phyloP scores from a whole-genome alignment of 2,329 filamentous ascomycete species.

The Coniella lustricola region DNA sequence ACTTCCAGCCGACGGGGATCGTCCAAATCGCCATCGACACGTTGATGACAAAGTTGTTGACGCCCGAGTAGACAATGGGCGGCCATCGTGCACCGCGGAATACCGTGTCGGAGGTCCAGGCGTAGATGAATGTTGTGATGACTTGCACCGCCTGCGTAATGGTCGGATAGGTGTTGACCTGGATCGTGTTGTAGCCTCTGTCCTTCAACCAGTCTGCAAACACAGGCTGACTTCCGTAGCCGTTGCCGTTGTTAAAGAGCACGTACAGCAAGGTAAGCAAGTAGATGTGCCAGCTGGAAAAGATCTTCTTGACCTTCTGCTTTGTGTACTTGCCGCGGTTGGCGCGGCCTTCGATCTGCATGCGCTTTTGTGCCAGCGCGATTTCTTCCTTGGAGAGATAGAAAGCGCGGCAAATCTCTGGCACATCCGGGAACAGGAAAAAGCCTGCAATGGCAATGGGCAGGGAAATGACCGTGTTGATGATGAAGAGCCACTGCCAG shows the following conservation, averaged over 20 bases:
- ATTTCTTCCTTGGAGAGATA: slow-evolving; percentile 32
- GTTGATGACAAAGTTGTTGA: slow-evolving; percentile 34
- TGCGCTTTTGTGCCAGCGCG: slow-evolving; percentile 31
- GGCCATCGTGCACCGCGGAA: slow-evolving; percentile 57
- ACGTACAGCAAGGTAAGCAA: slow-evolving; percentile 51
- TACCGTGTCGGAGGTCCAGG: slow-evolving; percentile 58
- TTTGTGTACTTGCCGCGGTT: slow-evolving; percentile 32
- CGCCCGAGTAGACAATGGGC: slow-evolving; percentile 50
- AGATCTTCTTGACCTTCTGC: slow-evolving; percentile 52
- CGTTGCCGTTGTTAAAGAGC: slow-evolving; percentile 55
- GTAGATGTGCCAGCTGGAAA: slow-evolving; percentile 60
- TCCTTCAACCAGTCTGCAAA: slow-evolving; percentile 45
- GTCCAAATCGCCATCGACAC: slow-evolving; percentile 35
- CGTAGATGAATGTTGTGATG: slow-evolving; percentile 54
- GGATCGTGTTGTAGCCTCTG: slow-evolving; percentile 32
- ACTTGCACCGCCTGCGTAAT: slow-evolving; percentile 48
- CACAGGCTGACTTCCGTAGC: slow-evolving; percentile 41
- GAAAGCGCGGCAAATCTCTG: slow-evolving; percentile 32
- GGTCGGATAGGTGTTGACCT: slow-evolving; percentile 51
- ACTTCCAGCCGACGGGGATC: slow-evolving; percentile 49
- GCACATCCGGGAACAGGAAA: slow-evolving; percentile 34
- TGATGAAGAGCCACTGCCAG: slow-evolving; percentile 52
- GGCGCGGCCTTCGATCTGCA: slow-evolving; percentile 38
- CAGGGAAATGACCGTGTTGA: slow-evolving; percentile 49
- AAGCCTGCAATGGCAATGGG: slow-evolving; percentile 49